Percentiles rank a stretch among this genome's conserved stretches.
Evolutionary conservation across 2,329 filamentous ascomycete species (phyloP).

Genomic region (Colletotrichum salicis): DNA sequence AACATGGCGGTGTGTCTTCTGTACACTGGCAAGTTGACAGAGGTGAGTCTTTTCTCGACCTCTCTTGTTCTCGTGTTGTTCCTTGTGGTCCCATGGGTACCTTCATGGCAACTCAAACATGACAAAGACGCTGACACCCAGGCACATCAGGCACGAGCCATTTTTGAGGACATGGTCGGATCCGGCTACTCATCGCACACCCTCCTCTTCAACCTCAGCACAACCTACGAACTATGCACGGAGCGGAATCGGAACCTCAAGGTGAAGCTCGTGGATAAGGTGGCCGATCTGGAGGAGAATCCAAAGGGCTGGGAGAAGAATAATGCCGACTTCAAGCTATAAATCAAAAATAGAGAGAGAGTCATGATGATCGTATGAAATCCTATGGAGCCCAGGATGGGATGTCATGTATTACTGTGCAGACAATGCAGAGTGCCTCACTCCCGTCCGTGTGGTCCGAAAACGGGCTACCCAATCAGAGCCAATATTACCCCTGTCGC

Average conservation of each 20-base stretch:
- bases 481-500: not conserved
- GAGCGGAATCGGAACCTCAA: slow-evolving; percentile 80
- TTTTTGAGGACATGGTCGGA: slow-evolving; percentile 75
- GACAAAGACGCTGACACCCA: slow-evolving; percentile 38
- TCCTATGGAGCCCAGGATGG: not conserved
- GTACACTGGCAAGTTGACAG: slow-evolving; percentile 80
- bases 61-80: not conserved
- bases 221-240: slow-evolving; percentile 90
- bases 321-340: slow-evolving; percentile 82
- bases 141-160: slow-evolving; percentile 64
- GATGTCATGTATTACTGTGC: not conserved
- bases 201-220: slow-evolving; percentile 88
- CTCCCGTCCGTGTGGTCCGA: slow-evolving; percentile 6
- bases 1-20: slow-evolving; percentile 87
- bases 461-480: slow-evolving; percentile 15
- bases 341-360: not conserved
- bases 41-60: slow-evolving; percentile 59
- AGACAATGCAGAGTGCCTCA: too few relatives aligned
- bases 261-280: slow-evolving; percentile 73
- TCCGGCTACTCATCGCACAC: slow-evolving; percentile 77
- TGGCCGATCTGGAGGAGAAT: slow-evolving; percentile 69
- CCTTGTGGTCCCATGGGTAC: not conserved
- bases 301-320: slow-evolving; percentile 75
- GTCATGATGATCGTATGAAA: not conserved
- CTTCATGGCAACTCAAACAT: not conserved